Evolutionary conservation across 441 rosid genomes (phyloP), one percentile per base, ranked within the genome.

Genomic region (Mallotus repandus): DNA sequence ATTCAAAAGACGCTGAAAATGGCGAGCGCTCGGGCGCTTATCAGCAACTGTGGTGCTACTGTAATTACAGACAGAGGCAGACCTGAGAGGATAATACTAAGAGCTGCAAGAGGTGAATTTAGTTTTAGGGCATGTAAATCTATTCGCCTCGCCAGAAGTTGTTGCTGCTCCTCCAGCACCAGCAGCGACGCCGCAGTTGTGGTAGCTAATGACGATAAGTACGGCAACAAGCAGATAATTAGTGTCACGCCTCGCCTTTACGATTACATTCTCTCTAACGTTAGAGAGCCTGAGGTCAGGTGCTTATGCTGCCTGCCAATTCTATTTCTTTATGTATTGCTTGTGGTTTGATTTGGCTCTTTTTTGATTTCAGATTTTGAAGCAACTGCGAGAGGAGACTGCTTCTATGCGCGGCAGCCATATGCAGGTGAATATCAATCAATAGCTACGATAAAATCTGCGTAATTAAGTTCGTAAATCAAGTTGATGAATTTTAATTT

Each of bases 321-420:
- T 46, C 54, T 16, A 54, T n/a, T 61, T 52, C 56, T 49, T 48
- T 18, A 7, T 11, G 7, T 53, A 50, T 56, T 21, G 50, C 45
- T 14, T 35, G 74, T 69, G 38, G 10, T 71, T 45, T 9, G 35
- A 29, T n/a, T 32, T 38, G 32, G 4, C 63, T 14, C 22, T 2
- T 25, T 15, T 67, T 43, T 22, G 5, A 32, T 75, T 65, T 81
- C 84, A 94, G 99, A 86, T 94, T 82, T 77, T 94, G 70, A 82
- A 73, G 82, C 83, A 85, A 75, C 89, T 94, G 73, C 89, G 99
- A 0, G 92, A 94, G 87, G 99, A 94, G 85, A 91, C 97, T 63
- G 85, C 99, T 45, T 70, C 79, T 4, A 76, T 91, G 88, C 84
- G 84, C 15, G 99, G 97, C 18, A 88, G 99, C 80, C 93, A 89